Evolutionary conservation across 176 grass and related monocot species (phyloP).

Genomic region (Juncus effusus): DNA sequence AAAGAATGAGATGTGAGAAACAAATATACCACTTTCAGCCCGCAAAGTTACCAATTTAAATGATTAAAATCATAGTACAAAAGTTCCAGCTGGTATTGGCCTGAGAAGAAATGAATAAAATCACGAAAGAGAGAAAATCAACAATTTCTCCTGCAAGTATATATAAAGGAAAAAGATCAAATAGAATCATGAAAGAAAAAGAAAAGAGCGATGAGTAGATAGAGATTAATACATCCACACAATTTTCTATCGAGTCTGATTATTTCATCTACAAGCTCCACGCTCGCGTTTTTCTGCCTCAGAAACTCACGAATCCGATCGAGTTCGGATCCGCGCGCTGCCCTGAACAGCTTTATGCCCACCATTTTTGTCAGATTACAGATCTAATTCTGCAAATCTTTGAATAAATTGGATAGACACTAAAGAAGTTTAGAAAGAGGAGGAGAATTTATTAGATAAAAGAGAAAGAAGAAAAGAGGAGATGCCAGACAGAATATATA

Average conservation of each 20-base stretch:
- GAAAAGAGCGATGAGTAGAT: background rate
- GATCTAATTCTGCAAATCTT: too few relatives aligned
- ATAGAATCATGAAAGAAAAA: background rate
- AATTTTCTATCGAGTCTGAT: constrained; percentile 70
- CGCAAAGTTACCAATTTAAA: constrained; percentile 71
- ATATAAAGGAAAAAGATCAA: too few relatives aligned
- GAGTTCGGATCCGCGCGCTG: constrained; percentile 56
- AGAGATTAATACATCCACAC: constrained; percentile 46
- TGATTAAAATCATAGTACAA: constrained; percentile 71
- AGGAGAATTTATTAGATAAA: too few relatives aligned
- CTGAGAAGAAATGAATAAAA: constrained; percentile 14
- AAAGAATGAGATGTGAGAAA: background rate
- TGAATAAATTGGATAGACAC: too few relatives aligned
- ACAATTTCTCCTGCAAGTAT: background rate
- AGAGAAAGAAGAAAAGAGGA: too few relatives aligned
- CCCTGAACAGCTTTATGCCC: constrained; percentile 76
- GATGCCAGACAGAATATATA: too few relatives aligned
- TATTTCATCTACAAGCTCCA: constrained; percentile 76
- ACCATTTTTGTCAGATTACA: constrained; percentile 37
- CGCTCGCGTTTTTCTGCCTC: constrained; percentile 42
- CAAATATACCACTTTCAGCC: constrained; percentile 61
- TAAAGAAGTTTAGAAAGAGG: too few relatives aligned
- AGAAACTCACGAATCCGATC: constrained; percentile 73
- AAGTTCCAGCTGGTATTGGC: constrained; percentile 68
- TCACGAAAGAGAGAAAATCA: background rate